These are phyloP conservation scores for Glycine tomentella DNA, from an alignment of 306 rosid genomes.

Conservation along the genomic window DNA sequence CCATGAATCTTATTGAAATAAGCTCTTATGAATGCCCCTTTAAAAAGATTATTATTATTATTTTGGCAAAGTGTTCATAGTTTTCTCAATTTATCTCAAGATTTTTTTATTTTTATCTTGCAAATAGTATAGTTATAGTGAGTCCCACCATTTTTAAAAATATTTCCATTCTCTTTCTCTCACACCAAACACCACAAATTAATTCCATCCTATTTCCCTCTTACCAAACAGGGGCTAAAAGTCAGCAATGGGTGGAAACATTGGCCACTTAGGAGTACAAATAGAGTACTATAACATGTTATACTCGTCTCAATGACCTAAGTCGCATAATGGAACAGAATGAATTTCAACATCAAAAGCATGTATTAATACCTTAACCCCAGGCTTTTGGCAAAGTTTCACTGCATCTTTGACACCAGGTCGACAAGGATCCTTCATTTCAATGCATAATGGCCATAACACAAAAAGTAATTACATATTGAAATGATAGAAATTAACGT, in stretches of 20 bases:
- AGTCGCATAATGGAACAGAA: not conserved
- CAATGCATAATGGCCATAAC: slow-evolving; percentile 13
- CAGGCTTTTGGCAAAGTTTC: slow-evolving; percentile 82
- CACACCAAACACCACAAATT: too few species aligned
- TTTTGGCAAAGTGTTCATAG: too few species aligned
- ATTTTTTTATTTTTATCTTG: too few species aligned
- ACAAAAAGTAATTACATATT: not conserved
- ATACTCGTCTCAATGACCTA: not conserved
- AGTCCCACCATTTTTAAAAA: too few species aligned
- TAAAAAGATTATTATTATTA: too few species aligned
- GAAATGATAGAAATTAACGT: slow-evolving; percentile 16
- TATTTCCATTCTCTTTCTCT: too few species aligned
- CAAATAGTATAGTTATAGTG: too few species aligned
- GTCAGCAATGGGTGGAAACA: not conserved
- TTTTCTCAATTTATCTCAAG: too few species aligned
- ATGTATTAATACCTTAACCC: slow-evolving; percentile 71
- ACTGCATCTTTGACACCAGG: slow-evolving; percentile 83
- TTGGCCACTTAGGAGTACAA: not conserved
- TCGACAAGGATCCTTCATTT: slow-evolving; percentile 91
- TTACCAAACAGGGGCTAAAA: not conserved
- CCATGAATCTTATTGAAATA: too few species aligned
- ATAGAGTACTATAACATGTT: slow-evolving; percentile 3
- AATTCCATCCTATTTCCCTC: too few species aligned
- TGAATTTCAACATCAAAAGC: slow-evolving; percentile 28
- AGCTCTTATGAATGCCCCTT: too few species aligned